Percentiles rank a stretch among this genome's conserved stretches.
phyloP scores from a whole-genome alignment of 2,329 filamentous ascomycete species.

The Rutstroemia sydowiana region DNA sequence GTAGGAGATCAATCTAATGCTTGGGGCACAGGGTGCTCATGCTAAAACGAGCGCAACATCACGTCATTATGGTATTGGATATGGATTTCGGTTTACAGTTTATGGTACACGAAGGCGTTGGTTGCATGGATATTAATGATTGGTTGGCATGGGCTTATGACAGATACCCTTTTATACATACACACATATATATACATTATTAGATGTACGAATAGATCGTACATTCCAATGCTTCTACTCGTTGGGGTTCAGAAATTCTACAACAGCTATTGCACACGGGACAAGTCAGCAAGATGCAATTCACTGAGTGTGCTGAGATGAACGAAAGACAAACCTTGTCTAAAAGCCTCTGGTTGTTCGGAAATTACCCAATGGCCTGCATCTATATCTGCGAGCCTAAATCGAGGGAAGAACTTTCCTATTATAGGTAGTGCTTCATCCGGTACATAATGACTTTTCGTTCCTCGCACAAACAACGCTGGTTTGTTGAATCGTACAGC shows the following conservation, averaged over 20 bases:
- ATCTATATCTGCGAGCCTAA: constrained; percentile 66
- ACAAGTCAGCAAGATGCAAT: background rate
- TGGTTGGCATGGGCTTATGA: constrained; percentile 15
- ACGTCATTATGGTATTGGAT: background rate
- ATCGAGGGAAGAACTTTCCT: constrained; percentile 74
- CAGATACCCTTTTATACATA: constrained; percentile 30
- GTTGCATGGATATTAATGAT: constrained; percentile 12
- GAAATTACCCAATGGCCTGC: constrained; percentile 84
- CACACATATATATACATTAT: constrained; percentile 1
- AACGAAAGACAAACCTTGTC: constrained; percentile 48
- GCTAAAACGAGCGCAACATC: background rate
- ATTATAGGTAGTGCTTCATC: constrained; percentile 75
- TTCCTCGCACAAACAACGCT: constrained; percentile 74
- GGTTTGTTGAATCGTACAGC: constrained; percentile 64
- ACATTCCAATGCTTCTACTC: constrained; percentile 34
- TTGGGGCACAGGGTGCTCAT: constrained; percentile 5
- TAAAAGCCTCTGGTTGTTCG: constrained; percentile 77
- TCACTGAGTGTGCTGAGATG: background rate
- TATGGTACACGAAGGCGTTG: background rate
- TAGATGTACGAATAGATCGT: constrained; percentile 18
- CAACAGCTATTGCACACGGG: constrained; percentile 41
- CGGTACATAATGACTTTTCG: constrained; percentile 68
- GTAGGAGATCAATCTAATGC: background rate
- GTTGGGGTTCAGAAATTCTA: constrained; percentile 51
- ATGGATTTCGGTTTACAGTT: background rate